Evolutionary conservation across 106 monocot species (phyloP).

Genomic region (Hemerocallis citrina): DNA sequence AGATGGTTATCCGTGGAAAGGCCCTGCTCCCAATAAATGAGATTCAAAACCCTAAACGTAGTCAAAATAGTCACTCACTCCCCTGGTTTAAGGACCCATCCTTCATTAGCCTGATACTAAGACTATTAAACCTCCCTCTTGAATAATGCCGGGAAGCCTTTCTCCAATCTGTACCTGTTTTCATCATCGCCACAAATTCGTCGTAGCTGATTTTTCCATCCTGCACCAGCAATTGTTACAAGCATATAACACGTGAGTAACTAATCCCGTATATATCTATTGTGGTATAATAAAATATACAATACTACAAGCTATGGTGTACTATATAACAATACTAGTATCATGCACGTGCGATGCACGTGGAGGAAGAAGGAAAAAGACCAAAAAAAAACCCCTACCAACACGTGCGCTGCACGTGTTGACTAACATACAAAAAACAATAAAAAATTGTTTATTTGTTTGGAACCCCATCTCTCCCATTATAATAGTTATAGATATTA

Average conservation of each 20-base stretch:
- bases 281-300: no score
- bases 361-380: no score
- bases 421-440: no score
- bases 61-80: not conserved
- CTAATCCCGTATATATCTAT: no score
- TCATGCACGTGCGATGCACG: no score
- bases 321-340: no score
- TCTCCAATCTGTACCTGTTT: conserved; percentile 27
- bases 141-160: conserved; percentile 24
- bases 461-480: no score
- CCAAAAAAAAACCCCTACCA: no score
- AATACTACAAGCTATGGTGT: no score
- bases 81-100: conserved; percentile 14
- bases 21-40: not conserved
- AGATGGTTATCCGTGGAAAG: not conserved
- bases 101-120: conserved; percentile 26
- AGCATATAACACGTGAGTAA: not conserved
- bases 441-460: no score
- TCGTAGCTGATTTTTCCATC: conserved; percentile 25
- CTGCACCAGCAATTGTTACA: not conserved
- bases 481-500: no score
- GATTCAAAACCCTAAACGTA: not conserved
- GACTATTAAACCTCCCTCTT: conserved; percentile 27
- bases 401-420: no score
- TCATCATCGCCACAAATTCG: conserved; percentile 25